A percentile compares a stretch with the other conserved stretches of the same genome.
Conservation (phyloP, 1,139 yeast genomes). For the Hansenula anomala region DNA sequence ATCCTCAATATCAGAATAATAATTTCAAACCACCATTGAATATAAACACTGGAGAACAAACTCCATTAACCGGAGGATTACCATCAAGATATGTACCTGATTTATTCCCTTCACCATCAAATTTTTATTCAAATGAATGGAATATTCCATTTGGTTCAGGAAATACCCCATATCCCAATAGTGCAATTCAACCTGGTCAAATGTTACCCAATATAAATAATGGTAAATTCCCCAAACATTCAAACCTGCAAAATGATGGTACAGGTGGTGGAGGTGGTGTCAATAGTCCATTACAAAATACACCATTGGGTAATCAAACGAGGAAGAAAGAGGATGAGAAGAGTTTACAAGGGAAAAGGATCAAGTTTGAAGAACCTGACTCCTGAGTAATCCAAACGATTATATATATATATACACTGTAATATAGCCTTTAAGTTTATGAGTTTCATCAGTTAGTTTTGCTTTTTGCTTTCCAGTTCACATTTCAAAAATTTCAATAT, state of each 20-base stretch:
- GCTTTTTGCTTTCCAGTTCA: too few relatives aligned
- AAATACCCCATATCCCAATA: conserved; percentile 23
- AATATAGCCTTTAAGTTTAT: neutral
- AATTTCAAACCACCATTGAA: conserved; percentile 10
- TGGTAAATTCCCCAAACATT: neutral
- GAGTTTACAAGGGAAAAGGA: neutral
- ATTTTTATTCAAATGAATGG: conserved; percentile 34
- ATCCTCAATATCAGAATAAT: conserved; percentile 9
- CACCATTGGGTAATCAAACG: conserved; percentile 1
- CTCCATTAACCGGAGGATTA: conserved; percentile 42
- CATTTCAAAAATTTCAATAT: too few relatives aligned
- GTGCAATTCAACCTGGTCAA: conserved; percentile 11
- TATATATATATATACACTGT: too few relatives aligned
- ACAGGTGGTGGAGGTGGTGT: too few relatives aligned
- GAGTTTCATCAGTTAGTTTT: too few relatives aligned
- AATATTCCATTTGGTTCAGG: conserved; percentile 26
- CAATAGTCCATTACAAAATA: conserved; percentile 2
- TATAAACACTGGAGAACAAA: conserved; percentile 36
- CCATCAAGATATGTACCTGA: conserved; percentile 50
- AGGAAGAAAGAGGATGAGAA: neutral
- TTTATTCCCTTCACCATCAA: conserved; percentile 52
- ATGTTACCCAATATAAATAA: conserved; percentile 1
- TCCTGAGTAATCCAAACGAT: too few relatives aligned
- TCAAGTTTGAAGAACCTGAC: conserved; percentile 1
- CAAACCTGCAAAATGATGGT: neutral